Evolutionary conservation across 106 monocot genomes (phyloP).

Genomic region (Chionographis japonica): DNA sequence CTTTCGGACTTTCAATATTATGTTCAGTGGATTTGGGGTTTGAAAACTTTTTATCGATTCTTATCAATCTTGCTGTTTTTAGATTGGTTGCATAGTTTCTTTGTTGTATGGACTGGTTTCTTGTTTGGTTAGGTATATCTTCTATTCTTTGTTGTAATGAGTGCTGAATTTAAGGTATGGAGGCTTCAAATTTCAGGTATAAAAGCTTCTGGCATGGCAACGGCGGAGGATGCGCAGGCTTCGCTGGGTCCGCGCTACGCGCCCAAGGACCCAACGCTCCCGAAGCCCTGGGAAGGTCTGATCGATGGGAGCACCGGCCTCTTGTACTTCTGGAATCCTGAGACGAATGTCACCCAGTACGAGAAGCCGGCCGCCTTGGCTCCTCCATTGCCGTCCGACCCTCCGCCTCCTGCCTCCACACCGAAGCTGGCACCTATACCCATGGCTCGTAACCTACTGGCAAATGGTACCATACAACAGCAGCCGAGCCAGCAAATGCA

Average conservation of each 20-base stretch:
- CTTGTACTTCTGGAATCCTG: slow-evolving; percentile 68
- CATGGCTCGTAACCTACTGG: neutral
- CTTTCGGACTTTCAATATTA: too few relatives aligned
- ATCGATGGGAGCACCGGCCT: slow-evolving; percentile 47
- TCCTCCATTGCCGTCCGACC: slow-evolving; percentile 31
- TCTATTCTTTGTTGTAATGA: too few relatives aligned
- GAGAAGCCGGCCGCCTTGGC: slow-evolving; percentile 25
- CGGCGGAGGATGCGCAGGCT: slow-evolving; percentile 18
- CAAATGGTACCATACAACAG: slow-evolving; percentile 16
- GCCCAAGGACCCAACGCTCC: slow-evolving; percentile 57
- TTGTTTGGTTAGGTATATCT: too few relatives aligned
- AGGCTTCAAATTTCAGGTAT: too few relatives aligned
- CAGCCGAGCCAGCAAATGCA: slow-evolving; percentile 13
- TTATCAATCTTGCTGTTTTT: too few relatives aligned
- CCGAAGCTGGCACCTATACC: slow-evolving; percentile 14
- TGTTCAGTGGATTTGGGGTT: too few relatives aligned
- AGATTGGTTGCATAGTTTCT: too few relatives aligned
- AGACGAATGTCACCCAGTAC: slow-evolving; percentile 58
- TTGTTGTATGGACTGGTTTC: too few relatives aligned
- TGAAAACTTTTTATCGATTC: too few relatives aligned
- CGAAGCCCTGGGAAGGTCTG: slow-evolving; percentile 60
- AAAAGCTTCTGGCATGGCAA: slow-evolving; percentile 19
- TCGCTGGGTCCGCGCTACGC: slow-evolving; percentile 46
- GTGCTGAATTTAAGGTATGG: too few relatives aligned
- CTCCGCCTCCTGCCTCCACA: slow-evolving; percentile 16